Base-by-base conservation (phyloP, 2,329 filamentous ascomycete species). In the Beauveria sp. region DNA sequence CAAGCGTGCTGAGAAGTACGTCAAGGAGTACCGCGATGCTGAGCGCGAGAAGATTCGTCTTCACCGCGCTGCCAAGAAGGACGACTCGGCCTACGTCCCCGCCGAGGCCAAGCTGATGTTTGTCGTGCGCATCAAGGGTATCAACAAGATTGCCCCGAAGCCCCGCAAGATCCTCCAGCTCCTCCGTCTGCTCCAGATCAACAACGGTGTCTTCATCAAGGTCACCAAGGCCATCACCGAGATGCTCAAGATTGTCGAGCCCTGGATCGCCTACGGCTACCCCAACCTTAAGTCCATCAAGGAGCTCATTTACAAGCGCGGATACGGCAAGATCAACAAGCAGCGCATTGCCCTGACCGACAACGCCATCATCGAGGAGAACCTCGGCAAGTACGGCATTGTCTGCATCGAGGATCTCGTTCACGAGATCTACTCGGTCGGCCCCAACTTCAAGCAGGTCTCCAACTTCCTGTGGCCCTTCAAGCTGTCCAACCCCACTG, bases 71-170 rank as follows among this genome's bases (percentile, higher is more conserved):
- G 90, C 92, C 80, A 96, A 96, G 86, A 84, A 91, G 80, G 87
- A 91, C 75, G 93, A 93, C 78, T 90, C 86, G 77, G 95, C 93
- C 86, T 95, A 96, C 81, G 89, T 99, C 71, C 88, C 91, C 68
- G 93, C 91, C 67, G 92, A 99, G 86, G 82, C 90, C 77, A 97
- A 96, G 83, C 85, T 99, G 75, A 92, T 93, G 83, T 99, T 99
- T 79, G 87, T 99, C 73, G 83, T 98, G 80, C 93, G 95, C 79
- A 99, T 99, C 86, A 99, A 99, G 91, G 95, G 93, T 96, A 98
- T 99, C 92, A 98, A 98, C 91, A 99, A 99, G 90, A 98, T 99
- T 74, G 88, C 96, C 77, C 95, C 95, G 73, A 98, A 99, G 90
- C 96, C 96, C 81, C 93, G 95, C 86, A 99, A 99, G 89, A 98